Conservation (phyloP, 208 protist species). For the Crithidia expoeki region DNA sequence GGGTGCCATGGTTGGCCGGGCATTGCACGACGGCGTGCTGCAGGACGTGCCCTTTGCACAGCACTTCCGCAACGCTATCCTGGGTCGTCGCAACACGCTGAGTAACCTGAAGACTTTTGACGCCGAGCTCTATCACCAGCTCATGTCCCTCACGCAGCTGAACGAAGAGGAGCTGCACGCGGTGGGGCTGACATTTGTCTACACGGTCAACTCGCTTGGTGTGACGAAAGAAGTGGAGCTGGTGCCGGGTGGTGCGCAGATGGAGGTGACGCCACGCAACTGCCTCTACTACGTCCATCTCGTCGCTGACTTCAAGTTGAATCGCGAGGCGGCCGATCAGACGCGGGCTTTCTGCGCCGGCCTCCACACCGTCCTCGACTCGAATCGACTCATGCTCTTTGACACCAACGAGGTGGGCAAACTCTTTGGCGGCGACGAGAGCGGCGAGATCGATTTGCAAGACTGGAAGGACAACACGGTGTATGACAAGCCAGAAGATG, state of each 20-base stretch:
- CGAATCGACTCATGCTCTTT: constrained; percentile 80
- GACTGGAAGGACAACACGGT: constrained; percentile 89
- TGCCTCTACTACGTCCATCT: constrained; percentile 93
- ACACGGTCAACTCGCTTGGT: constrained; percentile 73
- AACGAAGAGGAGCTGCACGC: constrained; percentile 70
- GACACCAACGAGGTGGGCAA: constrained; percentile 88
- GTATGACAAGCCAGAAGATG: constrained; percentile 80
- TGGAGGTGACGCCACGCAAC: constrained; percentile 87
- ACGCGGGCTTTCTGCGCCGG: constrained; percentile 84
- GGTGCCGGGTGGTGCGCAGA: constrained; percentile 71
- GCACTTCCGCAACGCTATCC: constrained; percentile 91
- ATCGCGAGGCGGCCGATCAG: constrained; percentile 84
- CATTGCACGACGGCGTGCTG: constrained; percentile 90
- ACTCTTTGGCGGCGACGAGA: constrained; percentile 80
- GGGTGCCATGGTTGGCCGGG: constrained; percentile 90
- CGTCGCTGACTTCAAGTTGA: constrained; percentile 93
- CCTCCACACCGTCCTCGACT: constrained; percentile 69
- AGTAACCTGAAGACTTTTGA: constrained; percentile 91
- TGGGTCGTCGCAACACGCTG: constrained; percentile 89
- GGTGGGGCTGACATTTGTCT: constrained; percentile 82
- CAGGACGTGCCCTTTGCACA: constrained; percentile 89
- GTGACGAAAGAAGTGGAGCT: constrained; percentile 80
- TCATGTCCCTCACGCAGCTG: constrained; percentile 72
- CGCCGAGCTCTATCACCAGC: constrained; percentile 82
- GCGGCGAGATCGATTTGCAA: constrained; percentile 79